phyloP scores from a whole-genome alignment of 345 rosid genomes.

The Citrus reticulata region DNA sequence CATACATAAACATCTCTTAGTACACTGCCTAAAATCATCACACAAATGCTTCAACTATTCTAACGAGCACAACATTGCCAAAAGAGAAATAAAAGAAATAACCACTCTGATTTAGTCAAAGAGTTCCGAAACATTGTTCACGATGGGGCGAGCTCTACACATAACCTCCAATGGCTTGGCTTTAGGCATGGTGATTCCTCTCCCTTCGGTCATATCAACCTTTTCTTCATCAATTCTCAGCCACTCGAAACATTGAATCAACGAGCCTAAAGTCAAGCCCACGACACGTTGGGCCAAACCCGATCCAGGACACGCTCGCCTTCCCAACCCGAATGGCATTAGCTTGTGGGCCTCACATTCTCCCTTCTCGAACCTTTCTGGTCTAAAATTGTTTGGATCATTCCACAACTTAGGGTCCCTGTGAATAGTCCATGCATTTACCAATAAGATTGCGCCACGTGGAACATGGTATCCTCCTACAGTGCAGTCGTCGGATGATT shows the following conservation, averaged over 20 bases:
- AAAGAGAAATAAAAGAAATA: neutral
- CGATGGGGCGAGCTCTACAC: conserved; percentile 36
- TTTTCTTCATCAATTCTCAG: conserved; percentile 26
- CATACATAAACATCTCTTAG: too few relatives aligned
- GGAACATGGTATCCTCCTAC: conserved; percentile 44
- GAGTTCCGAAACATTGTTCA: neutral
- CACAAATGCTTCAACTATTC: neutral
- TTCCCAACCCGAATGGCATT: conserved; percentile 39
- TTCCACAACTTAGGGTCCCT: conserved; percentile 46
- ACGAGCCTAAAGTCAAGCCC: conserved; percentile 25
- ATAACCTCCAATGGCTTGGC: conserved; percentile 19
- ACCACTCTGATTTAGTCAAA: neutral
- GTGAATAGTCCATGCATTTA: conserved; percentile 54
- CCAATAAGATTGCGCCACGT: conserved; percentile 36
- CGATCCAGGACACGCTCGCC: conserved; percentile 46
- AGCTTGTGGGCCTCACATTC: conserved; percentile 19
- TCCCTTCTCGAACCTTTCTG: conserved; percentile 39
- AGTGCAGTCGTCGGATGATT: conserved; percentile 34
- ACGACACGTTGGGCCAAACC: conserved; percentile 32
- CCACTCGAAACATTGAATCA: conserved; percentile 52
- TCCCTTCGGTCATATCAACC: conserved; percentile 40
- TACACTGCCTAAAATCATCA: neutral
- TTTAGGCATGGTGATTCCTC: conserved; percentile 33
- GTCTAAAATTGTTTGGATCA: conserved; percentile 38
- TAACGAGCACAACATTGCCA: neutral